phyloP scores from a whole-genome alignment of 2,329 filamentous ascomycete species.

The Rosellinia necatrix region DNA sequence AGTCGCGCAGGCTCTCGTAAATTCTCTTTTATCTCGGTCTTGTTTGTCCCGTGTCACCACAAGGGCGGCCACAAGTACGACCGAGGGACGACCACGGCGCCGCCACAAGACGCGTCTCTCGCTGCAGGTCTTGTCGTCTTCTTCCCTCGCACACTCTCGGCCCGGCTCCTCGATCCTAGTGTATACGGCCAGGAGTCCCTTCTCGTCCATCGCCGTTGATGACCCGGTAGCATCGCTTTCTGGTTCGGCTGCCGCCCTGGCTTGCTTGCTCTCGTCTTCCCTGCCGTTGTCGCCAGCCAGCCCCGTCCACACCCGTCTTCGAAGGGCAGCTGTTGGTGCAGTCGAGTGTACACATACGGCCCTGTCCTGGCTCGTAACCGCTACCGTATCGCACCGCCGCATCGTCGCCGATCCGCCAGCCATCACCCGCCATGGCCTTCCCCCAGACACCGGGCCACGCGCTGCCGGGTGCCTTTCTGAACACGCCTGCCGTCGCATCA shows the following conservation, averaged over 20 bases:
- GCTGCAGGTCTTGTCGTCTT: background rate
- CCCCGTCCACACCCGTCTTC: background rate
- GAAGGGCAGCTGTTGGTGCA: conserved; percentile 14
- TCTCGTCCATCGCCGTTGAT: conserved; percentile 37
- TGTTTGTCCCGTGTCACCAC: no score
- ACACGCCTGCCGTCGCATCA: conserved; percentile 69
- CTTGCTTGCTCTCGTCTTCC: conserved; percentile 27
- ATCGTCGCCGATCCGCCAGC: conserved; percentile 1
- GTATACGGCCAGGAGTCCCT: background rate
- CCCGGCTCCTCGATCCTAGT: background rate
- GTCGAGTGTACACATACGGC: no score
- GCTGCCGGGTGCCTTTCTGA: conserved; percentile 75
- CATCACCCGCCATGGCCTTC: conserved; percentile 54
- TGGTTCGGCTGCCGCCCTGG: conserved; percentile 37
- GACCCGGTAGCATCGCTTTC: conserved; percentile 35
- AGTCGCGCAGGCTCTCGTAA: conserved; percentile 11
- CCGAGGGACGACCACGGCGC: background rate
- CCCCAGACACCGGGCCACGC: conserved; percentile 68
- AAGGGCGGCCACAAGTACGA: background rate
- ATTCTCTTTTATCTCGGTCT: background rate
- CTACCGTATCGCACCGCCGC: background rate
- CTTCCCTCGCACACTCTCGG: background rate
- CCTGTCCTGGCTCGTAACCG: no score
- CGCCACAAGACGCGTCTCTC: background rate
- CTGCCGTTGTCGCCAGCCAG: conserved; percentile 26